A percentile compares a stretch with the other conserved stretches of the same genome.
phyloP scores from a whole-genome alignment of 805 yeast species.

The Dipodascus geniculatus region DNA sequence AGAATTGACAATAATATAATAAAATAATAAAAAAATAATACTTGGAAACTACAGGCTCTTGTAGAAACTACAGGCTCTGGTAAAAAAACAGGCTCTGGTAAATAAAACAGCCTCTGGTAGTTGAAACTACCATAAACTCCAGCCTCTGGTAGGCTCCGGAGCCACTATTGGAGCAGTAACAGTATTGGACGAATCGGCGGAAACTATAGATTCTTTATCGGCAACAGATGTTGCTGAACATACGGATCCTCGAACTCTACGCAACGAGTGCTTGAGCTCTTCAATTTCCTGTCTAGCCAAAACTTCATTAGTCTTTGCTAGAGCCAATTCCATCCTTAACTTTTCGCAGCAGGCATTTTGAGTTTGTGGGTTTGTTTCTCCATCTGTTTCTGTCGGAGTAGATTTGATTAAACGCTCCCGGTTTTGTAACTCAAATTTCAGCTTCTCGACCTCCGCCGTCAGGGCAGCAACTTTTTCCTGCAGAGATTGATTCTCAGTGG shows the following conservation, averaged over 20 bases:
- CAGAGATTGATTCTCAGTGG: neutral
- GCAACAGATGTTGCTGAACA: neutral
- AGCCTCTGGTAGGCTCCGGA: neutral
- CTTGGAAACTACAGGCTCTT: too few species aligned
- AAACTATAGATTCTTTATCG: neutral
- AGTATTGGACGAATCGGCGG: neutral
- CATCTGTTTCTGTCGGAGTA: neutral
- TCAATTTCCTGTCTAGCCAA: constrained; percentile 22
- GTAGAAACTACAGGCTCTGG: too few species aligned
- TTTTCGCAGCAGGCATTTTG: constrained; percentile 17
- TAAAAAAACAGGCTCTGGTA: too few species aligned
- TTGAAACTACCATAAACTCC: neutral
- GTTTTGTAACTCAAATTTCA: neutral
- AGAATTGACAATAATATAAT: too few species aligned
- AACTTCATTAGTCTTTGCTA: constrained; percentile 20
- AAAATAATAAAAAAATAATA: too few species aligned
- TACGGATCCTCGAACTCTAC: neutral
- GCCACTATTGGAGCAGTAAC: neutral
- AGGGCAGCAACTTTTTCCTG: neutral
- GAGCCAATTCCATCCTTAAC: constrained; percentile 20
- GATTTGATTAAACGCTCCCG: neutral
- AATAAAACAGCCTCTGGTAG: too few species aligned
- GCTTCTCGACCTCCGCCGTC: neutral
- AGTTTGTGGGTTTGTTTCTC: neutral
- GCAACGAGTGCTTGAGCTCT: constrained; percentile 12